phyloP scores from a whole-genome alignment of 805 yeast species.

The Metschnikowia aberdeeniae region DNA sequence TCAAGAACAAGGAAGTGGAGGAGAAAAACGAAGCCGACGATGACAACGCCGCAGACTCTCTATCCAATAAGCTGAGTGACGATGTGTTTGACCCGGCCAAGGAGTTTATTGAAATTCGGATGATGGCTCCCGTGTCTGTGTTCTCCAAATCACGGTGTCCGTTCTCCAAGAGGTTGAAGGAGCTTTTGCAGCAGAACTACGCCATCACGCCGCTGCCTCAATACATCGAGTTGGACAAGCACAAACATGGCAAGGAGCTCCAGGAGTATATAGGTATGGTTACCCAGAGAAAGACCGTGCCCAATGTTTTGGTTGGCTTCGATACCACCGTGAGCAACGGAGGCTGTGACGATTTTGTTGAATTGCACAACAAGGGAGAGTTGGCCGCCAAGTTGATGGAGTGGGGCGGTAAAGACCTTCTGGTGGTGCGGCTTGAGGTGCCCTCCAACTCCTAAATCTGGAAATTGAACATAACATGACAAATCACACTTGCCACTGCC shows the following conservation, averaged over 20 bases:
- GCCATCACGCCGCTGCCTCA: slow-evolving; percentile 66
- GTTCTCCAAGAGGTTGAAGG: slow-evolving; percentile 67
- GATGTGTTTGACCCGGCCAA: slow-evolving; percentile 31
- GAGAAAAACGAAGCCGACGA: slow-evolving; percentile 8
- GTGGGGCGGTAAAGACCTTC: slow-evolving; percentile 61
- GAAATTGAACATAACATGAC: not conserved
- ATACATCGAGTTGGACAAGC: slow-evolving; percentile 79
- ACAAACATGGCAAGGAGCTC: slow-evolving; percentile 67
- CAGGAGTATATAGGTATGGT: slow-evolving; percentile 61
- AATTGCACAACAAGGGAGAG: slow-evolving; percentile 53
- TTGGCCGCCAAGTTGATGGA: slow-evolving; percentile 47
- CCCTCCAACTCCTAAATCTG: slow-evolving; percentile 47
- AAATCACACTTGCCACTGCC: not conserved
- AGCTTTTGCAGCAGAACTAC: slow-evolving; percentile 58
- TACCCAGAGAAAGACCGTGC: slow-evolving; percentile 16
- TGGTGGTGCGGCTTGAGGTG: slow-evolving; percentile 46
- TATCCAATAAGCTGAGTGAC: slow-evolving; percentile 3
- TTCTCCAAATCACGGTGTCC: slow-evolving; percentile 65
- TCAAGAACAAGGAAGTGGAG: slow-evolving; percentile 18
- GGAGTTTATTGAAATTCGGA: slow-evolving; percentile 51
- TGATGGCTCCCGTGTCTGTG: slow-evolving; percentile 61
- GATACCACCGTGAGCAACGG: slow-evolving; percentile 55
- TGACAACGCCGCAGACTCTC: slow-evolving; percentile 6
- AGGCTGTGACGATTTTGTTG: slow-evolving; percentile 78
- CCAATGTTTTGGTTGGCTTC: slow-evolving; percentile 17